Percentiles rank a stretch among this genome's conserved stretches.
phyloP scores from a whole-genome alignment of 257 asterid species.

The Gynochthodes officinalis region DNA sequence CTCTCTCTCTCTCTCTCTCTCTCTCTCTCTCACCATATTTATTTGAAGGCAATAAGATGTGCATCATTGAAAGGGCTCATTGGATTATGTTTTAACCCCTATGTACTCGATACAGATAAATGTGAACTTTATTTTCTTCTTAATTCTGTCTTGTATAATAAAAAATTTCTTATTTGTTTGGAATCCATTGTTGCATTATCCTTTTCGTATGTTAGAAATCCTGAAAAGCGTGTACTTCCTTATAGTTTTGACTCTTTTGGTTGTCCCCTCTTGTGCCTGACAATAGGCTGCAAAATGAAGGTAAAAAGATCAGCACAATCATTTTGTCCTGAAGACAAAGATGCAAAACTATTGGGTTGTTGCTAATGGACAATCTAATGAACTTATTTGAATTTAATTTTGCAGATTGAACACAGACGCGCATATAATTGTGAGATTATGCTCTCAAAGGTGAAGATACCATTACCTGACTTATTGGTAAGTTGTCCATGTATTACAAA shows the following conservation, averaged over 20 bases:
- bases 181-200: background rate
- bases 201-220: background rate
- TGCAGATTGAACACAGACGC: slow-evolving; percentile 88
- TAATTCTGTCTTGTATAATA: background rate
- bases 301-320: background rate
- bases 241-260: background rate
- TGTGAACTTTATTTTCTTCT: background rate
- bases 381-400: slow-evolving; percentile 9
- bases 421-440: slow-evolving; percentile 96
- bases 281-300: background rate
- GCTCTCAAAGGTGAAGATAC: slow-evolving; percentile 90
- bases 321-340: background rate
- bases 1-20: background rate
- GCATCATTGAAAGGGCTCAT: background rate
- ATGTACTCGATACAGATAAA: background rate
- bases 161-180: background rate
- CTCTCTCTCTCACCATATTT: background rate
- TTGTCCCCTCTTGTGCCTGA: background rate
- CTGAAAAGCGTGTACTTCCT: background rate
- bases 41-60: background rate
- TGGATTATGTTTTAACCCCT: background rate
- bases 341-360: background rate
- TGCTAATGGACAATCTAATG: background rate
- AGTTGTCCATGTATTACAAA: slow-evolving; percentile 17
- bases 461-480: slow-evolving; percentile 83